Evolutionary conservation across 1,284 basidiomycete species (phyloP).

Genomic region (Anthracocystis walkeri): DNA sequence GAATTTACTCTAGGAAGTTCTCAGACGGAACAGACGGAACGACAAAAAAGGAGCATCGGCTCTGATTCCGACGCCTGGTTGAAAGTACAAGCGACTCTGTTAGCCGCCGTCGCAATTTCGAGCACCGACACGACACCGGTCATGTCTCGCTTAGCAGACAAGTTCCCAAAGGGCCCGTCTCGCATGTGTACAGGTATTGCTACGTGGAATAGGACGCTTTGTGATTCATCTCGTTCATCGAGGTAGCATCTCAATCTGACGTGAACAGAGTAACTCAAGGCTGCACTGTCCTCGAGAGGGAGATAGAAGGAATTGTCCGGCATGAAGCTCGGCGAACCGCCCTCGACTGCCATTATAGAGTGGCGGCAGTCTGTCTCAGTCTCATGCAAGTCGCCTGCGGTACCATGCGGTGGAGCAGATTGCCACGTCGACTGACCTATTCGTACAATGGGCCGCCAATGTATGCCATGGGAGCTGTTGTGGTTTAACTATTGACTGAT

Average conservation of each 20-base stretch:
- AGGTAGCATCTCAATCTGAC: too few relatives aligned
- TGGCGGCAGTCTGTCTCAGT: background rate
- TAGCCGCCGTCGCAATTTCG: background rate
- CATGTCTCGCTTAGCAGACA: constrained; percentile 8
- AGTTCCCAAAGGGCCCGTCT: too few relatives aligned
- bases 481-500: too few relatives aligned
- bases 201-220: background rate
- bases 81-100: background rate
- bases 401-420: background rate
- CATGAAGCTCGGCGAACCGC: background rate
- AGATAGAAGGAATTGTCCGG: background rate
- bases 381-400: background rate
- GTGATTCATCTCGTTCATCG: too few relatives aligned
- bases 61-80: background rate
- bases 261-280: too few relatives aligned
- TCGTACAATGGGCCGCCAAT: background rate
- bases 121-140: constrained; percentile 3
- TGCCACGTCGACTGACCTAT: background rate
- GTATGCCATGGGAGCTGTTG: background rate
- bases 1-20: too few relatives aligned
- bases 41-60: background rate
- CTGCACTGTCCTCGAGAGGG: background rate
- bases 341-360: background rate
- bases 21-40: background rate
- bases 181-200: too few relatives aligned